Base-by-base conservation (phyloP, 768 basidiomycete genomes). In the Leccinum subtestaceum region DNA sequence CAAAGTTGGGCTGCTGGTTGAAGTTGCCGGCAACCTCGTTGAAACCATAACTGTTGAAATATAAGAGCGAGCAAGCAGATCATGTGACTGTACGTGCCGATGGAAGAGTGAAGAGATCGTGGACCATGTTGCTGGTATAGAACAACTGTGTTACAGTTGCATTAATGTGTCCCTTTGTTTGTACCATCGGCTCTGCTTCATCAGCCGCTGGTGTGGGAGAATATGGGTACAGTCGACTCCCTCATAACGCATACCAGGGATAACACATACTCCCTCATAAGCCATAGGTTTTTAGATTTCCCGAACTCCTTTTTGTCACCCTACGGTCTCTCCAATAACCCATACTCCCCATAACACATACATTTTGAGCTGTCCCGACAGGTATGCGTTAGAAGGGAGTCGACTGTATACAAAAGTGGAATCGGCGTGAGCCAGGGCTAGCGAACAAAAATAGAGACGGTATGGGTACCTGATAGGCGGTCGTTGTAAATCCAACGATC, bases 1-100 rank as follows among this genome's bases (percentile, higher is more conserved):
- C 95, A 66, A 95, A 96, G 84, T 98, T 98, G 81, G 92, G 83
- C 67, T 95, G 93, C 75, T 99, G 96, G 27, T 27, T 27, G 89
- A 98, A 99, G 81, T 99, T 98, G 13, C 95, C 95, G 2, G 90
- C 76, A 9, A 80, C 79, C 73, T 98, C 95, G 68, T 91, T 90
- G 74, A 99, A 99, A 19, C 96, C 96, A 62, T 94, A 91, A 48
- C 88, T 86, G 60, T 71, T 61, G 40, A 61, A 65, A 34, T 65
- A 5, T 56, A n/a, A 51, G 53, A 29, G 13, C 53, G 12, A 56
- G 32, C 38, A 40, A 36, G 3, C 7, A 34, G 15, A 23, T 49
- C 12, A 25, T 15, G 10, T 3, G 0, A 2, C 1, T 9, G 2
- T 40, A 60, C 73, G 48, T 64, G 83, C 75, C 89, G 82, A 71